Evolutionary conservation across 2,329 filamentous ascomycete species (phyloP).

Genomic region (Lasiodiplodia sp.): DNA sequence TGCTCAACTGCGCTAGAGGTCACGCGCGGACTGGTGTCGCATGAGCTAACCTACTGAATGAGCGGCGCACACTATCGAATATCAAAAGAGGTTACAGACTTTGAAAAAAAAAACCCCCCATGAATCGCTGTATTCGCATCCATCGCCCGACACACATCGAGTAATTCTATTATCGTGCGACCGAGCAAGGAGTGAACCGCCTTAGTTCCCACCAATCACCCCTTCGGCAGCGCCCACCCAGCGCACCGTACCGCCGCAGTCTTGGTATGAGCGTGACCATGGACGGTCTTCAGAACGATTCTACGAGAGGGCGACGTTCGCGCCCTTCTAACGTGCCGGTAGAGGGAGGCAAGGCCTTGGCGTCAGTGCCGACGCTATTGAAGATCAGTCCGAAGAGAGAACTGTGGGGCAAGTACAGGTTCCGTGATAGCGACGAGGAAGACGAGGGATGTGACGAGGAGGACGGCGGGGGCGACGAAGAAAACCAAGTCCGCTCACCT

Average conservation of each 20-base stretch:
- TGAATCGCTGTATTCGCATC: not conserved
- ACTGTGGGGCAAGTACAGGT: conserved; percentile 36
- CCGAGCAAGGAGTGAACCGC: not conserved
- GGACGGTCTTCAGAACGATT: not conserved
- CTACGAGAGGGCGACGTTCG: not conserved
- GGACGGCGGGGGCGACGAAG: conserved; percentile 53
- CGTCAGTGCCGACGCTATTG: conserved; percentile 84
- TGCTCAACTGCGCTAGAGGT: not conserved
- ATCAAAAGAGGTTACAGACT: not conserved
- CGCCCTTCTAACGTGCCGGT: no score
- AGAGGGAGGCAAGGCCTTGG: not conserved
- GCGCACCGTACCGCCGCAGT: not conserved
- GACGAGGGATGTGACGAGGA: conserved; percentile 40
- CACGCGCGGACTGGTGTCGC: not conserved
- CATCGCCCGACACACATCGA: not conserved
- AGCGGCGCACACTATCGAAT: not conserved
- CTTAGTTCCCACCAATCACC: not conserved
- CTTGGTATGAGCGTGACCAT: not conserved
- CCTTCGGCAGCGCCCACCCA: not conserved
- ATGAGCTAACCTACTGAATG: not conserved
- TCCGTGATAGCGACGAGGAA: conserved; percentile 40
- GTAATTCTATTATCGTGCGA: not conserved
- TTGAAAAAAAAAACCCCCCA: not conserved
- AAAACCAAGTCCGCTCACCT: not conserved
- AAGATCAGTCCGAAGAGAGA: conserved; percentile 75